Percentiles rank a stretch among this genome's conserved stretches.
phyloP scores from a whole-genome alignment of 192 early-diverging fungal species.

The Coemansia umbellata region DNA sequence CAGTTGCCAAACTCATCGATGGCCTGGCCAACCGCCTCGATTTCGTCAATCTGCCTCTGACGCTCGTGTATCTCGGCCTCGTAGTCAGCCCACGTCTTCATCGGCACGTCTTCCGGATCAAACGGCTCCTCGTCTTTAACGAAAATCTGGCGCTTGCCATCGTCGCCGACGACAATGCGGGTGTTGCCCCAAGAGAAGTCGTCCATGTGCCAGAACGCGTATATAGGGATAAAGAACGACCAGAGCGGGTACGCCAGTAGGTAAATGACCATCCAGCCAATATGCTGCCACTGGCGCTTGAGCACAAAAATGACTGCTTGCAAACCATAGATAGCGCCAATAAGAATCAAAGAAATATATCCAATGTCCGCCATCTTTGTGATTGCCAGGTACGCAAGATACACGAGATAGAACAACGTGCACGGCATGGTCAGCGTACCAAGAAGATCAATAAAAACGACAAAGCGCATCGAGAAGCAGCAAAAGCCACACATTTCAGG shows the following conservation, averaged over 20 bases:
- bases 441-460: constrained; percentile 90
- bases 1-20: constrained; percentile 37
- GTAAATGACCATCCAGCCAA: constrained; percentile 86
- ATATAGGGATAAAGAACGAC: constrained; percentile 87
- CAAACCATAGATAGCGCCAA: constrained; percentile 83
- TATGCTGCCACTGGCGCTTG: constrained; percentile 75
- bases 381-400: constrained; percentile 70
- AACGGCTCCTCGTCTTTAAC: constrained; percentile 74
- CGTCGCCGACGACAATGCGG: constrained; percentile 72
- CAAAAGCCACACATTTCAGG: constrained; percentile 92
- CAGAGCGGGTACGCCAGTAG: constrained; percentile 89
- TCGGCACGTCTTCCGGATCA: constrained; percentile 79
- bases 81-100: constrained; percentile 84
- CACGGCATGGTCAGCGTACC: constrained; percentile 74
- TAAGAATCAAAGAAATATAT: constrained; percentile 71
- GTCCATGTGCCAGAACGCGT: constrained; percentile 98
- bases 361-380: constrained; percentile 66
- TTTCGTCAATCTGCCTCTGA: constrained; percentile 14
- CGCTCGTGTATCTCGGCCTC: constrained; percentile 55
- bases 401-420: constrained; percentile 73
- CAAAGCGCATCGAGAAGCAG: constrained; percentile 97
- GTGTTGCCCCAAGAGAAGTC: constrained; percentile 99
- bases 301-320: constrained; percentile 81
- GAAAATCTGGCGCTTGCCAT: constrained; percentile 61
- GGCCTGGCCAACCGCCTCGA: constrained; percentile 30